These are phyloP conservation scores for Peniophora sp. DNA, from an alignment of 1,284 basidiomycete genomes.

Conservation along the genomic window DNA sequence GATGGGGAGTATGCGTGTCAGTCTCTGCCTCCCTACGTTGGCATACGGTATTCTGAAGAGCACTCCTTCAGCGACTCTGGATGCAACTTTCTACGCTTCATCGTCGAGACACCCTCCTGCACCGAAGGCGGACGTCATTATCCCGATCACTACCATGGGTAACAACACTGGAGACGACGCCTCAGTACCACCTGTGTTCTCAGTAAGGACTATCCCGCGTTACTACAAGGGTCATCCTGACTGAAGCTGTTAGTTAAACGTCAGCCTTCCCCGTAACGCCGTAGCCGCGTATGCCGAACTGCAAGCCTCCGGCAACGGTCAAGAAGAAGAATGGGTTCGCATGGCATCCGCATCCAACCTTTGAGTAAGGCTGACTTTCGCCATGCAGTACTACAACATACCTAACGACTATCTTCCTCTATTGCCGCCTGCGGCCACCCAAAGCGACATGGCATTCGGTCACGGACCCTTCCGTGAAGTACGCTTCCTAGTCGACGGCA, in stretches of 20 bases:
- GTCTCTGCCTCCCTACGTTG: conserved; percentile 23
- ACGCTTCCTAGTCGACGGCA: conserved; percentile 67
- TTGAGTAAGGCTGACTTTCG: neutral
- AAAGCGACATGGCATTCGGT: conserved; percentile 35
- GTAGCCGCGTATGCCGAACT: conserved; percentile 66
- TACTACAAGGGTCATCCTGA: neutral
- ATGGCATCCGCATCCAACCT: too few species aligned
- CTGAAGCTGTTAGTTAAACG: conserved; percentile 39
- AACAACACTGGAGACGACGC: conserved; percentile 61
- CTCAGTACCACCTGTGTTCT: conserved; percentile 66
- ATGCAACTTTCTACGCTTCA: conserved; percentile 65
- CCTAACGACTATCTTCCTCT: conserved; percentile 50
- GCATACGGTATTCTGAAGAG: neutral
- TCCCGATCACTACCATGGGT: conserved; percentile 58
- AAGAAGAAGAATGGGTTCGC: conserved; percentile 72
- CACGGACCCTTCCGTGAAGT: conserved; percentile 77
- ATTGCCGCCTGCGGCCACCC: conserved; percentile 40
- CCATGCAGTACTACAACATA: conserved; percentile 59
- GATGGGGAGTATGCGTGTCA: conserved; percentile 65
- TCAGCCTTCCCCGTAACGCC: conserved; percentile 62
- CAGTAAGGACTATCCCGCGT: conserved; percentile 31
- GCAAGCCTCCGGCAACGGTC: conserved; percentile 63
- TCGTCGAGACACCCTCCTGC: conserved; percentile 48
- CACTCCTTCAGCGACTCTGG: conserved; percentile 42
- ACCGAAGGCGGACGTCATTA: conserved; percentile 51